phyloP scores from a whole-genome alignment of 768 basidiomycete genomes.

The Russula sp. region DNA sequence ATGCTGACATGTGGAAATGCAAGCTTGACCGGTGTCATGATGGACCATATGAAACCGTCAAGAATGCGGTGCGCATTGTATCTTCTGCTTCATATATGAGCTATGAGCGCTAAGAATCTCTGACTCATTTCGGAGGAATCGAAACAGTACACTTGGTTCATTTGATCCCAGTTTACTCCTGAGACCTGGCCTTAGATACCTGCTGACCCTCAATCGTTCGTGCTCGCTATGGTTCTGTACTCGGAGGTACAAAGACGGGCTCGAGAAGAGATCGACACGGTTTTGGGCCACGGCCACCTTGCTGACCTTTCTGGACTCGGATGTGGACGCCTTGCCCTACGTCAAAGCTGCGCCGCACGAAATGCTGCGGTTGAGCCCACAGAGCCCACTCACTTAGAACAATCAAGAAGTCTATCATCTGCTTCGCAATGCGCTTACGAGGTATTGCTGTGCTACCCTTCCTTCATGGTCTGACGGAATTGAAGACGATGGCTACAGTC shows the following conservation, averaged over 20 bases:
- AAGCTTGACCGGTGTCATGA: slow-evolving; percentile 23
- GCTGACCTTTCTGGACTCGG: slow-evolving; percentile 2
- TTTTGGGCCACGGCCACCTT: slow-evolving; percentile 6
- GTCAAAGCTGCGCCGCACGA: slow-evolving; percentile 16
- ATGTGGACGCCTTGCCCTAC: slow-evolving; percentile 14
- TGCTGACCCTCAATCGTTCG: slow-evolving; percentile 24
- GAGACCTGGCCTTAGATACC: slow-evolving; percentile 5
- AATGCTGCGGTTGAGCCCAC: slow-evolving; percentile 14
- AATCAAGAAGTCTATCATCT: background rate
- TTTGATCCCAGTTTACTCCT: background rate
- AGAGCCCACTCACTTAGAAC: slow-evolving; percentile 1
- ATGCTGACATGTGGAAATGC: slow-evolving; percentile 20
- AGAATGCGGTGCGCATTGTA: slow-evolving; percentile 21
- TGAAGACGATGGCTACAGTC: slow-evolving; percentile 10
- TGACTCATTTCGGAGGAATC: background rate
- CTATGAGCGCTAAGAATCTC: background rate
- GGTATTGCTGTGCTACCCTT: background rate
- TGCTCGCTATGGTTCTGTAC: slow-evolving; percentile 31
- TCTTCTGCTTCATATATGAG: background rate
- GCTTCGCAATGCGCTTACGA: background rate
- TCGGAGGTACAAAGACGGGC: slow-evolving; percentile 29
- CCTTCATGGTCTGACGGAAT: slow-evolving; percentile 1
- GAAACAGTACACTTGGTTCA: slow-evolving; percentile 2
- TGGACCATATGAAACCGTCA: slow-evolving; percentile 25
- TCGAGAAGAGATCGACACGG: slow-evolving; percentile 31